Percentiles rank a stretch among this genome's conserved stretches.
Evolutionary conservation across 192 early-diverging fungal species (phyloP).

Genomic region (Rhizophagus sp.): DNA sequence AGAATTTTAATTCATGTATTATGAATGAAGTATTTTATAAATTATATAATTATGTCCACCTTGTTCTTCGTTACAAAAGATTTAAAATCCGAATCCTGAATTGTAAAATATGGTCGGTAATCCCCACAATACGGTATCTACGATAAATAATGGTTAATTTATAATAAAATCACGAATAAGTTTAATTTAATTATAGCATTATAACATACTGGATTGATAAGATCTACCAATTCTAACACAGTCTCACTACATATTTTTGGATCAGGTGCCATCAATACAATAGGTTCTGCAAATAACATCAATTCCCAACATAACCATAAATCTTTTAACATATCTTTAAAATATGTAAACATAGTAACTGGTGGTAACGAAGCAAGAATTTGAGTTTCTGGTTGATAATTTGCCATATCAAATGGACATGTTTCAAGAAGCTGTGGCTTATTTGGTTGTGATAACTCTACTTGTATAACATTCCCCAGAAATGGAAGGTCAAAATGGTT

Average conservation of each 20-base stretch:
- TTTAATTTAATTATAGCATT: neutral
- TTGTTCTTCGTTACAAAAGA: conserved; percentile 58
- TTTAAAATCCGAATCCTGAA: conserved; percentile 92
- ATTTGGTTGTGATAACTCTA: conserved; percentile 63
- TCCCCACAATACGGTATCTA: conserved; percentile 95
- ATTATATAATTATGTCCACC: conserved; percentile 32
- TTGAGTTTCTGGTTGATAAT: conserved; percentile 67
- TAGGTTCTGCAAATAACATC: conserved; percentile 86
- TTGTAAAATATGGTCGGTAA: conserved; percentile 95
- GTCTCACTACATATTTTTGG: conserved; percentile 86
- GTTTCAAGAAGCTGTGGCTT: conserved; percentile 77
- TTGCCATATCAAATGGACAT: conserved; percentile 64
- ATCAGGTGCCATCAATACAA: conserved; percentile 87
- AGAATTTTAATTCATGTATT: neutral
- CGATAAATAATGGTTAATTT: neutral
- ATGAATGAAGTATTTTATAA: neutral
- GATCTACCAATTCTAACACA: conserved; percentile 80
- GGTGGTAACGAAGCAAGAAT: conserved; percentile 69
- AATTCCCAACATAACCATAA: conserved; percentile 95
- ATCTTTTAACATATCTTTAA: conserved; percentile 75
- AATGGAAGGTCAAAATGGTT: conserved; percentile 75
- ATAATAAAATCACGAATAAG: neutral
- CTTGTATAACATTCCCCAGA: conserved; percentile 65
- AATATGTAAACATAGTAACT: conserved; percentile 75
- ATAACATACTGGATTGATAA: conserved; percentile 83